phyloP scores from a whole-genome alignment of 208 protist genomes.

The Leishmania tarentolae region DNA sequence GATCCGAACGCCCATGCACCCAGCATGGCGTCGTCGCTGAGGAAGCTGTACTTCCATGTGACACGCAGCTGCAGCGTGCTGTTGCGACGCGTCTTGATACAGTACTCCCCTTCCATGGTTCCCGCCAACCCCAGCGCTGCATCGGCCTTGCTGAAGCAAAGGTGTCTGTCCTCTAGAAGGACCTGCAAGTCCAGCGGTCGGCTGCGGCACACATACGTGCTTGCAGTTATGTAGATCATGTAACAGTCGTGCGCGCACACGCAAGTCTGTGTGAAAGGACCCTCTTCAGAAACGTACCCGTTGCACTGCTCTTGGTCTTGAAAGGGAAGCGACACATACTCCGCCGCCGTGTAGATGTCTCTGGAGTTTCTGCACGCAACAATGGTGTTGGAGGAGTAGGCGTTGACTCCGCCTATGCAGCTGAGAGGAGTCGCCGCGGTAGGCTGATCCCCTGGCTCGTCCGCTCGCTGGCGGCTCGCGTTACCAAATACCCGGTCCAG shows the following conservation, averaged over 20 bases:
- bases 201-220: conserved; percentile 1
- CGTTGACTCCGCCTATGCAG: background rate
- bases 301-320: background rate
- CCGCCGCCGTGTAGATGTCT: background rate
- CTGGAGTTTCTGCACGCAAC: conserved; percentile 6
- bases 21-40: conserved; percentile 8
- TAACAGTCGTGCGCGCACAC: conserved; percentile 36
- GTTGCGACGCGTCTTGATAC: conserved; percentile 19
- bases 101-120: conserved; percentile 29
- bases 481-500: background rate
- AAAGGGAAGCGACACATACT: background rate
- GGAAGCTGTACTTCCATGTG: conserved; percentile 8
- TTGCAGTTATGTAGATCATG: background rate
- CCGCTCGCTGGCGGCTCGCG: background rate
- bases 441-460: background rate
- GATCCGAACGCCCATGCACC: background rate
- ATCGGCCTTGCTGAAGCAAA: conserved; percentile 40
- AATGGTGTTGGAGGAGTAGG: conserved; percentile 5
- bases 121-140: conserved; percentile 36
- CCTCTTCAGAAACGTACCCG: background rate
- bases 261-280: conserved; percentile 11
- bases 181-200: conserved; percentile 35
- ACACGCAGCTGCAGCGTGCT: conserved; percentile 9
- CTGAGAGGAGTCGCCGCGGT: background rate
- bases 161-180: conserved; percentile 21